phyloP scores from a whole-genome alignment of 1,284 basidiomycete species.

The Chondrostereum purpureum region DNA sequence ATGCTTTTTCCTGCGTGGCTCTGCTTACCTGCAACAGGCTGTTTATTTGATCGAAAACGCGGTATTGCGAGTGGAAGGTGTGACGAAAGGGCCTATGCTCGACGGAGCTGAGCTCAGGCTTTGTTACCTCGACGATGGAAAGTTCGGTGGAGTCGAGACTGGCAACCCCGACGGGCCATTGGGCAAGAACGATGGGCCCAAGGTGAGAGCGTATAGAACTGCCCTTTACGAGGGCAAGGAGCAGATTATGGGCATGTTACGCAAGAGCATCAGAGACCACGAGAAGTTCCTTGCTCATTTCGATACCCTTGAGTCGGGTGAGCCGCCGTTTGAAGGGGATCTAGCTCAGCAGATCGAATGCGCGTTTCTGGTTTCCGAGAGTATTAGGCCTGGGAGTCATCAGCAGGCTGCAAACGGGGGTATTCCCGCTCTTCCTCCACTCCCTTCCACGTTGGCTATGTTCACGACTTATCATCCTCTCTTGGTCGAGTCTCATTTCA shows the following conservation, averaged over 20 bases:
- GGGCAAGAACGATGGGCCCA: conserved; percentile 49
- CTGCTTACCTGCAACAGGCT: conserved; percentile 72
- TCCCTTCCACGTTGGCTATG: conserved; percentile 36
- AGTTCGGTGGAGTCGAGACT: conserved; percentile 71
- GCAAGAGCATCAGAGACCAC: conserved; percentile 72
- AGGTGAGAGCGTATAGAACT: conserved; percentile 54
- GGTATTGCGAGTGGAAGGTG: conserved; percentile 59
- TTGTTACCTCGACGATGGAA: conserved; percentile 62
- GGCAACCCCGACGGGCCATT: conserved; percentile 70
- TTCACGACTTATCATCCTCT: conserved; percentile 84
- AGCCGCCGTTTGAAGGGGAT: conserved; percentile 33
- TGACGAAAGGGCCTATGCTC: conserved; percentile 45
- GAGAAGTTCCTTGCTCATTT: conserved; percentile 77
- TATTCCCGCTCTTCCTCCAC: conserved; percentile 9
- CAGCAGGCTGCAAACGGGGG: conserved; percentile 6
- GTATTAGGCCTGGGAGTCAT: conserved; percentile 49
- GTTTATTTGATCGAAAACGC: conserved; percentile 65
- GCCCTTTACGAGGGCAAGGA: conserved; percentile 50
- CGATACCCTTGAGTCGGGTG: conserved; percentile 52
- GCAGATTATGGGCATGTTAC: conserved; percentile 48
- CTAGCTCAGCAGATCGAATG: conserved; percentile 51
- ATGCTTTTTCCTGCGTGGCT: conserved; percentile 72
- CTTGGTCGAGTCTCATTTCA: conserved; percentile 77
- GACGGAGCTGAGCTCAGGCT: conserved; percentile 70
- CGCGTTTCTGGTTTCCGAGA: conserved; percentile 62